phyloP scores from a whole-genome alignment of 805 yeast genomes.

The Teunomyces panamensis region DNA sequence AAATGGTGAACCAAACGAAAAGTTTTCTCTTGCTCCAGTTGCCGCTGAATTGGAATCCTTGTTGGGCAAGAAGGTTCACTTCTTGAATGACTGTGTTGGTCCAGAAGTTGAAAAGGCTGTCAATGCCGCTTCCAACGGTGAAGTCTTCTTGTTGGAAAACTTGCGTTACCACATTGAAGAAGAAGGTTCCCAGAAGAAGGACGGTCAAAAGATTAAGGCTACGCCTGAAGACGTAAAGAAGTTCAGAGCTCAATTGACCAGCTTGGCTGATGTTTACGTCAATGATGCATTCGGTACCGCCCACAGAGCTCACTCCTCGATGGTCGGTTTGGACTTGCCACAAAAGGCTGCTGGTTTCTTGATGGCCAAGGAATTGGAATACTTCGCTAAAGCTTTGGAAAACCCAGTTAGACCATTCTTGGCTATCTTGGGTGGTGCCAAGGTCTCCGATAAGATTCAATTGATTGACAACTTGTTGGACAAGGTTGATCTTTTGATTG shows the following conservation, averaged over 20 bases:
- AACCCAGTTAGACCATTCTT: constrained; percentile 97
- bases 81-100: constrained; percentile 92
- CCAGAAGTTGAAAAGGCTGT: constrained; percentile 80
- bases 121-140: constrained; percentile 69
- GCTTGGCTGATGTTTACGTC: constrained; percentile 94
- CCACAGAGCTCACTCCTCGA: constrained; percentile 99
- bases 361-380: constrained; percentile 94
- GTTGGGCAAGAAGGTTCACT: constrained; percentile 67
- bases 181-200: constrained; percentile 90
- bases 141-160: constrained; percentile 91
- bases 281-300: constrained; percentile 99
- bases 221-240: constrained; percentile 75
- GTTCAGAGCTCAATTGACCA: constrained; percentile 87
- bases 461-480: constrained; percentile 94
- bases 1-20: constrained; percentile 83
- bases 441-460: constrained; percentile 98
- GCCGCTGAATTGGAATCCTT: constrained; percentile 83
- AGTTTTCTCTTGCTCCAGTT: constrained; percentile 92
- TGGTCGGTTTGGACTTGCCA: constrained; percentile 95
- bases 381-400: constrained; percentile 98
- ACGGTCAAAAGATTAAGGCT: constrained; percentile 94
- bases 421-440: constrained; percentile 99
- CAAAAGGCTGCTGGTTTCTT: constrained; percentile 99
- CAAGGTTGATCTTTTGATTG: constrained; percentile 90
- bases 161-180: constrained; percentile 97